Evolutionary conservation across 352 stramenopile species (phyloP), one percentile per base, ranked within the genome.

Genomic region (Phytopythium chamaehyphon): DNA sequence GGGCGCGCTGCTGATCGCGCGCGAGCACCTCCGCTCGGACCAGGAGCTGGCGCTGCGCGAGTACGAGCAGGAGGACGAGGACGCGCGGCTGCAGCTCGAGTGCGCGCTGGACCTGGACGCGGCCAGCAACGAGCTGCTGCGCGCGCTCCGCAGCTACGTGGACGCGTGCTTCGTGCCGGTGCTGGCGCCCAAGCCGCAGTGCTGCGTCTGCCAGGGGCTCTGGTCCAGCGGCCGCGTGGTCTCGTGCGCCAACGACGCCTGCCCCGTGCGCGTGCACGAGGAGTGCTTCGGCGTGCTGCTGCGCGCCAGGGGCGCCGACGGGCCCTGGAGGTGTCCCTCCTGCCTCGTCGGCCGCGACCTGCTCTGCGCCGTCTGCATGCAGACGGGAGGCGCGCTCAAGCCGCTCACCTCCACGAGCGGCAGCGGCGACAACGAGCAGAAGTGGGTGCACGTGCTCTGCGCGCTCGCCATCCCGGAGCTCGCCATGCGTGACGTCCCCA

Each of bases 401-500:
- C 84, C 82, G 39, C 61, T 86, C 24, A 62, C 71, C 3, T 43
- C 59, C 4, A 40, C 63, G 10, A 51, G 21, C 23, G 37, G 56
- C 9, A 51, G 24, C 48, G 54, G 23, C 2, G 38, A 61, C 1
- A 63, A 86, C 10, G 77, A 89, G 9, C 71, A 76, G 47, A 89
- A 88, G 55, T 96, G 86, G 86, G 79, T 86, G 16, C 86, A 96
- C 54, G 73, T 88, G 22, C 57, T 93, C 19, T 96, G 86, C 58
- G 81, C 83, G 0, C 59, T 96, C 24, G 78, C 78, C 40, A 92
- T 96, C 48, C 86, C 86, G 4, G 86, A 96, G 57, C 72, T 96
- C 24, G 62, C 76, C 22, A 78, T 95, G 76, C 67, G 86, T 26
- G 83, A 95, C 51, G 81, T 93, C 15, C 82, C 82, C 14, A 86